A percentile compares a stretch with the other conserved stretches of the same genome.
Evolutionary conservation across 2,329 filamentous ascomycete species (phyloP).

Genomic region (Ambrosiella cleistominuta): DNA sequence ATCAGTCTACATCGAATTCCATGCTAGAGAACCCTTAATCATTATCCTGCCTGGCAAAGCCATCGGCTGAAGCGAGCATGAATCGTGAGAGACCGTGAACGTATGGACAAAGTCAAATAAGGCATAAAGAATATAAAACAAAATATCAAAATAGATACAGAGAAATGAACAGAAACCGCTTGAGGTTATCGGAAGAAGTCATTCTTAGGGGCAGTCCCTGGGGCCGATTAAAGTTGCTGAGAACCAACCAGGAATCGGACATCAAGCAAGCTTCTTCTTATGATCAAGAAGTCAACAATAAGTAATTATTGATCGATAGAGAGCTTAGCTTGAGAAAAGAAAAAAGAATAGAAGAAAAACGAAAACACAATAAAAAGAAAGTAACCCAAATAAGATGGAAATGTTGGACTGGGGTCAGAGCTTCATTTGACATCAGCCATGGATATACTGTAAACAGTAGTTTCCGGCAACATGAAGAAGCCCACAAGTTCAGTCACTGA

Average conservation of each 20-base stretch:
- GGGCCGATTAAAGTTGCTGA: no score
- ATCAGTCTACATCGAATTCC: neutral
- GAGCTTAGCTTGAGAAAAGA: neutral
- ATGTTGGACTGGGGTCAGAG: neutral
- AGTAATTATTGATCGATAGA: no score
- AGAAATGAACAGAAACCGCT: conserved; percentile 1
- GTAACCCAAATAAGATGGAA: neutral
- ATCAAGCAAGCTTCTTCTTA: no score
- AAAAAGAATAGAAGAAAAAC: neutral
- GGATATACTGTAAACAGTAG: no score
- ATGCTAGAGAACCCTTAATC: neutral
- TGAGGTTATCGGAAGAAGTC: no score
- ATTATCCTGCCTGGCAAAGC: neutral
- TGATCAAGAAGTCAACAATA: no score
- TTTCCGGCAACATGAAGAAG: no score
- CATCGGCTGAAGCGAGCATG: neutral
- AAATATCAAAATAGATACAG: neutral
- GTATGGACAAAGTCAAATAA: neutral
- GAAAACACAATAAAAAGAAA: neutral
- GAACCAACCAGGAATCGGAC: no score
- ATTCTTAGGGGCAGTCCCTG: no score
- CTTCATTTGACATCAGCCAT: no score
- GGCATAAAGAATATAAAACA: neutral
- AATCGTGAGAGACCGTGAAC: neutral
- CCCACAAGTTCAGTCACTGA: no score